phyloP scores from a whole-genome alignment of 140 eudicot genomes.

The Senecio squalidus region DNA sequence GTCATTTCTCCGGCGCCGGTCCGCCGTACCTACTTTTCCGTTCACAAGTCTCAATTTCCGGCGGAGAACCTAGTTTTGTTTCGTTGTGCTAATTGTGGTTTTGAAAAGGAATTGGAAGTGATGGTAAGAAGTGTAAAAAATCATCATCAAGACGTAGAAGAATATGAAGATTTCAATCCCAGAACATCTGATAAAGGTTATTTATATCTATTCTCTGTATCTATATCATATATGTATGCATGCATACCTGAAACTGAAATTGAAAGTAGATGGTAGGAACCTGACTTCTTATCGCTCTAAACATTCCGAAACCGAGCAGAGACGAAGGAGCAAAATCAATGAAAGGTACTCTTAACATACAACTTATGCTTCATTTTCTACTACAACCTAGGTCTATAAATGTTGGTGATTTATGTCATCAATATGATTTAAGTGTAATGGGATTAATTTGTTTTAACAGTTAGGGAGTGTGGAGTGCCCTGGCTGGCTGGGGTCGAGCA shows the following conservation, averaged over 20 bases:
- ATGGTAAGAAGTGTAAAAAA: slow-evolving; percentile 52
- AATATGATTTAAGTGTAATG: too few relatives aligned
- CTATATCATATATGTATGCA: too few relatives aligned
- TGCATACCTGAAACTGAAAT: not conserved
- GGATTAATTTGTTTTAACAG: too few relatives aligned
- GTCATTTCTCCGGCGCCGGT: too few relatives aligned
- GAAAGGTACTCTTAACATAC: slow-evolving; percentile 50
- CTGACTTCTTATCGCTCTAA: slow-evolving; percentile 51
- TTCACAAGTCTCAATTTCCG: too few relatives aligned
- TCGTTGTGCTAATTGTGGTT: too few relatives aligned
- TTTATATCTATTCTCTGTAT: not conserved
- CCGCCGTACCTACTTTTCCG: too few relatives aligned
- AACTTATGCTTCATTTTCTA: not conserved
- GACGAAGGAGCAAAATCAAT: slow-evolving; percentile 82
- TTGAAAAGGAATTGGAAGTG: slow-evolving; percentile 25
- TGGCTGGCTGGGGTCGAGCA: too few relatives aligned
- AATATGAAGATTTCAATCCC: slow-evolving; percentile 40
- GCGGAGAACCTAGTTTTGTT: too few relatives aligned
- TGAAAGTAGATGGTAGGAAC: slow-evolving; percentile 46
- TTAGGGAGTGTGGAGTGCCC: too few relatives aligned
- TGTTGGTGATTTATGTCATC: too few relatives aligned
- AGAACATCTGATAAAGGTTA: slow-evolving; percentile 41
- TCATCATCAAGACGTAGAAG: slow-evolving; percentile 25
- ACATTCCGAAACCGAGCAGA: slow-evolving; percentile 97
- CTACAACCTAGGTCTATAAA: too few relatives aligned